Evolutionary conservation across 306 rosid species (phyloP), one percentile per base, ranked within the genome.

Genomic region (Sphenostylis stenocarpa): DNA sequence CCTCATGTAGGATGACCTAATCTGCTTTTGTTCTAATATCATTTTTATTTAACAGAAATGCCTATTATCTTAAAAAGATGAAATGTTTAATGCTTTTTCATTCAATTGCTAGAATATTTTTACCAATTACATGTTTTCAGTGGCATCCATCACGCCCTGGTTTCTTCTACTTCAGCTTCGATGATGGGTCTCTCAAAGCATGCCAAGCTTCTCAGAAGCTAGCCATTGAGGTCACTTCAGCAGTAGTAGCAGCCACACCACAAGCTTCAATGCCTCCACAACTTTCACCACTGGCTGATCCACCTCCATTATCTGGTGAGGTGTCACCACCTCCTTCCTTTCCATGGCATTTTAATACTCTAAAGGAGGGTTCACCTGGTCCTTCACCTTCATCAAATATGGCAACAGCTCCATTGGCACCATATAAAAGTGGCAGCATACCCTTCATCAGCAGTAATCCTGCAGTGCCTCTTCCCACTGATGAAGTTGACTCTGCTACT

Each of bases 71-170:
- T 29, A 55, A 24, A 56, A 55, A 10, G 8, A 34, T 3, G 9
- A 38, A 38, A 38, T 38, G 44, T 7, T 38, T 9, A 38, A 38
- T 38, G 9, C 9, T 8, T 38, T 36, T 38, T 38, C 13, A 10
- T 10, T 38, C 44, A 38, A 9, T 7, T 8, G 13, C 44, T 2
- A 38, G n/a, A n/a, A n/a, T n/a, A n/a, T n/a, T n/a, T n/a, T n/a
- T n/a, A n/a, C n/a, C n/a, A 66, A 23, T 43, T 77, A 5, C 55
- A n/a, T 41, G 62, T 47, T 67, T 8, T 19, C 77, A 91, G 97
- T 92, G 97, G 97, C 87, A 90, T 83, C 97, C 97, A 77, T 92
- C 96, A 29, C 89, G 97, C 56, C 84, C 72, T 58, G 97, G 97
- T 14, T 73, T 77, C 77, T 92, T 92, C 87, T 90, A 84, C 89